A percentile compares a stretch with the other conserved stretches of the same genome.
These are phyloP conservation scores for Epichloe sp. DNA, from an alignment of 2,329 filamentous ascomycete species.

Conservation along the genomic window DNA sequence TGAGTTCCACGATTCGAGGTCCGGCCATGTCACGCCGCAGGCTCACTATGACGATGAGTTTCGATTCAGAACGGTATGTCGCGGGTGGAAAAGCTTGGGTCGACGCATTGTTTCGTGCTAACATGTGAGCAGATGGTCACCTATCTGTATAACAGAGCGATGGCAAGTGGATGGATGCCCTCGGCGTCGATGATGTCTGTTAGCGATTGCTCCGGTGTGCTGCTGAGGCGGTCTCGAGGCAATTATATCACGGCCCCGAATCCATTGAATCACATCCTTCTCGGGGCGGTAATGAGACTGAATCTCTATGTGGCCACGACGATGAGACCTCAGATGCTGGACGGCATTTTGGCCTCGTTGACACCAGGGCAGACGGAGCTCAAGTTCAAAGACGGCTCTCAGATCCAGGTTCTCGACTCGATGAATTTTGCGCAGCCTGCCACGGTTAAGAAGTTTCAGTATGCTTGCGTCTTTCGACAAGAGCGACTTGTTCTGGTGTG, in stretches of 20 bases:
- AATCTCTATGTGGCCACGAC: constrained; percentile 34
- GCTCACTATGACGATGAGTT: constrained; percentile 16
- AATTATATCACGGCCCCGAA: constrained; percentile 29
- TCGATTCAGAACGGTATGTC: constrained; percentile 16
- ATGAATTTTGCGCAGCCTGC: constrained; percentile 24
- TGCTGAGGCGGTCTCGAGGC: constrained; percentile 25
- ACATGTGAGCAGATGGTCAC: constrained; percentile 15
- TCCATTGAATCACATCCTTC: constrained; percentile 22
- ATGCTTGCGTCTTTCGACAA: constrained; percentile 27
- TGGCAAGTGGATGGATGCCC: constrained; percentile 18
- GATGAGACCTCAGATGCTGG: constrained; percentile 33
- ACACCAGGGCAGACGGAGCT: constrained; percentile 28
- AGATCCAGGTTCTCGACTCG: constrained; percentile 31
- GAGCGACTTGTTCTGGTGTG: constrained; percentile 29
- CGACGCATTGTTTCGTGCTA: neutral
- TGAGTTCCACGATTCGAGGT: neutral
- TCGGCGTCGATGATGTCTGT: constrained; percentile 5
- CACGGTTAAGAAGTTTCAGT: constrained; percentile 28
- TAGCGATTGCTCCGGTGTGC: constrained; percentile 20
- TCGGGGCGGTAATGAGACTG: constrained; percentile 29
- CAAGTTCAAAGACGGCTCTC: constrained; percentile 26
- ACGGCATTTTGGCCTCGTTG: constrained; percentile 29
- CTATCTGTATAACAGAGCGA: constrained; percentile 17
- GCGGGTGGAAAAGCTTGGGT: neutral
- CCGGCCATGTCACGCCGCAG: neutral